Evolutionary conservation across 2,329 filamentous ascomycete genomes (phyloP).

Genomic region (Diaporthe aspalathi): DNA sequence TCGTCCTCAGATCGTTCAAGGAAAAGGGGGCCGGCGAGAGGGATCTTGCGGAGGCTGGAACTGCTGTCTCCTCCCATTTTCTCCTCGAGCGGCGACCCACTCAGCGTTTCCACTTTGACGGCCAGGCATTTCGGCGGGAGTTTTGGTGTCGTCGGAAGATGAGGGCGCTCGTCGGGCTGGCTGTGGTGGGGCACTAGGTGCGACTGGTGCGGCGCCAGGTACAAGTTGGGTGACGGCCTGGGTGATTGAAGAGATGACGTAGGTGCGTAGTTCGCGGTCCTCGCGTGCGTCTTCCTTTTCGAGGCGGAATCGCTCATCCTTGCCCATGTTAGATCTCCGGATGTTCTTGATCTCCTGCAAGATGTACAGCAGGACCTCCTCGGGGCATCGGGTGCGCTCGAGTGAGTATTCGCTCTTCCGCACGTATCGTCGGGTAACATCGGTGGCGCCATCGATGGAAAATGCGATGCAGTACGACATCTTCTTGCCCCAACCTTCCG

Average conservation of each 20-base stretch:
- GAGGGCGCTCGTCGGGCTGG: conserved; percentile 41
- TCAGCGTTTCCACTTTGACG: conserved; percentile 52
- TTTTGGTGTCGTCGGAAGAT: conserved; percentile 65
- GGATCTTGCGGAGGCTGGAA: conserved; percentile 43
- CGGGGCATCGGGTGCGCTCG: conserved; percentile 83
- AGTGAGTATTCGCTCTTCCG: conserved; percentile 78
- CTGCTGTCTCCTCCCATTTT: conserved; percentile 46
- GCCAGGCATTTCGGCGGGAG: conserved; percentile 69
- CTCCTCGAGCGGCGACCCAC: conserved; percentile 51
- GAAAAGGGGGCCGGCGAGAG: conserved; percentile 38
- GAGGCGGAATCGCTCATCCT: conserved; percentile 84
- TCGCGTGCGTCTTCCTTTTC: conserved; percentile 84
- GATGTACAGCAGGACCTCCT: conserved; percentile 91
- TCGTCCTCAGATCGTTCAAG: conserved; percentile 21
- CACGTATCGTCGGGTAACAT: conserved; percentile 75
- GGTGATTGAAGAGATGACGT: conserved; percentile 79
- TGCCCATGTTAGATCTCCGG: conserved; percentile 84
- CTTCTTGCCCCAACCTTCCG: conserved; percentile 95
- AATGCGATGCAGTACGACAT: conserved; percentile 98
- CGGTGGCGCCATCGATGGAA: conserved; percentile 83
- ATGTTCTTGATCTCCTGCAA: conserved; percentile 90
- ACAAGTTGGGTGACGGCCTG: conserved; percentile 77
- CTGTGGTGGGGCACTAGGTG: conserved; percentile 45
- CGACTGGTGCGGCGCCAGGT: conserved; percentile 53
- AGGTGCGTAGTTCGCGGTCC: conserved; percentile 78